These are phyloP conservation scores for Fusarium sp. DNA, from an alignment of 2,329 filamentous ascomycete genomes.

Conservation along the genomic window DNA sequence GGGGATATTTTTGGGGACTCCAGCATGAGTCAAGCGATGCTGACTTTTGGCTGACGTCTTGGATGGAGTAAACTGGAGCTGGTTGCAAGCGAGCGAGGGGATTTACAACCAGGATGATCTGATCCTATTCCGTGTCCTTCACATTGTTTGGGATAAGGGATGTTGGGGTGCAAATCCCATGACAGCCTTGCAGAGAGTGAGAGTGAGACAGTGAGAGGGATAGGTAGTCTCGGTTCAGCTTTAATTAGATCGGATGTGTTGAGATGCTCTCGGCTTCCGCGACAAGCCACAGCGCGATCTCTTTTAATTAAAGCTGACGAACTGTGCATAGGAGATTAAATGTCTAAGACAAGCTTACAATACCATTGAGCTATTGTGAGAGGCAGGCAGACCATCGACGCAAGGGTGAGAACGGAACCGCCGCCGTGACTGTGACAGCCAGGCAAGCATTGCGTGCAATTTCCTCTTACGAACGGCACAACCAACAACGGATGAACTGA, in stretches of 20 bases:
- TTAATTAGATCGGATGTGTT: background rate
- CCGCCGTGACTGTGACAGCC: background rate
- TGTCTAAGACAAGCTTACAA: constrained; percentile 16
- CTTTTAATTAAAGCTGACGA: constrained; percentile 6
- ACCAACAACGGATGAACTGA: constrained; percentile 16
- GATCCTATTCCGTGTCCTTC: background rate
- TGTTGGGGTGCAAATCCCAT: background rate
- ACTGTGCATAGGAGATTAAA: background rate
- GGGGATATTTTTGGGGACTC: background rate
- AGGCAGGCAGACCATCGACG: background rate
- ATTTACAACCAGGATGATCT: background rate
- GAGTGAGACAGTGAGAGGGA: background rate
- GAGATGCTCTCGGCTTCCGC: background rate
- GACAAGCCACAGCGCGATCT: constrained; percentile 3
- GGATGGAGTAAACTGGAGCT: background rate
- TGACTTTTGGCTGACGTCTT: background rate
- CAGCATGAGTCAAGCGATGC: background rate
- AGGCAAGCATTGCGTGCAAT: background rate
- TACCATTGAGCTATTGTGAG: constrained; percentile 4
- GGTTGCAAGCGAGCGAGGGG: background rate
- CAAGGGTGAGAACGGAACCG: constrained; percentile 2
- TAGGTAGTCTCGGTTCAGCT: background rate
- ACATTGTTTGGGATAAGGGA: background rate
- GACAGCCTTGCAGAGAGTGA: background rate
- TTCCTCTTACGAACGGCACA: constrained; percentile 2